phyloP scores from a whole-genome alignment of 2,329 filamentous ascomycete genomes.

The Cladobotryum protrusum region DNA sequence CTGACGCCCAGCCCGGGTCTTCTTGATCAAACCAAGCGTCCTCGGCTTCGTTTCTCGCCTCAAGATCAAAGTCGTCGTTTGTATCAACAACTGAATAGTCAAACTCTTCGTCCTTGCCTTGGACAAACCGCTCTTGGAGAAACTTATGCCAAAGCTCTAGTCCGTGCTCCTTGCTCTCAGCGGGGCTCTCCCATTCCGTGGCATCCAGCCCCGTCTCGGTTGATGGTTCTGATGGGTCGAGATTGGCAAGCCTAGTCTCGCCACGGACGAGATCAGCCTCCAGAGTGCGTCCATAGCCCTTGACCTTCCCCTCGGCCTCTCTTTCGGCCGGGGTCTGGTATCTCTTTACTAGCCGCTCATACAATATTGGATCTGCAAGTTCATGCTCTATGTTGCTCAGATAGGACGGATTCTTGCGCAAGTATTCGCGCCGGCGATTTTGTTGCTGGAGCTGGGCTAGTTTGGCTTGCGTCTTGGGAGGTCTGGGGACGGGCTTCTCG shows the following conservation, averaged over 20 bases:
- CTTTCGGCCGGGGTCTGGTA: constrained; percentile 71
- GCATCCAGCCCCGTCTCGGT: constrained; percentile 21
- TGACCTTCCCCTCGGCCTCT: constrained; percentile 62
- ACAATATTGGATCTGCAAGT: constrained; percentile 67
- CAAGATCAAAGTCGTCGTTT: constrained; percentile 64
- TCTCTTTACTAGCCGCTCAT: constrained; percentile 71
- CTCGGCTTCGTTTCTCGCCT: constrained; percentile 54
- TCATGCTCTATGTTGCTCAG: constrained; percentile 53
- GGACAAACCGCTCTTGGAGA: constrained; percentile 67
- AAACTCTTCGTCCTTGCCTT: constrained; percentile 70
- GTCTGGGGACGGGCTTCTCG: constrained; percentile 39
- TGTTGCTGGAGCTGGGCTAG: constrained; percentile 51
- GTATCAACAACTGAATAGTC: constrained; percentile 67
- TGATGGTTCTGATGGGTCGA: constrained; percentile 21
- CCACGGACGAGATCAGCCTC: constrained; percentile 72
- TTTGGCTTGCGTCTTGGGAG: constrained; percentile 35
- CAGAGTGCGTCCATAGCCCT: constrained; percentile 73
- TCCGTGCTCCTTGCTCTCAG: constrained; percentile 54
- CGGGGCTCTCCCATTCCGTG: constrained; percentile 24
- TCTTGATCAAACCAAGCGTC: constrained; percentile 78
- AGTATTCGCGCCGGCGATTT: constrained; percentile 72
- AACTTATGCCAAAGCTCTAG: constrained; percentile 63
- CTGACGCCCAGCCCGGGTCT: constrained; percentile 56
- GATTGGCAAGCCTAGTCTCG: constrained; percentile 64
- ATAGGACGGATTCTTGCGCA: constrained; percentile 67